Base-by-base conservation (phyloP, 2,329 filamentous ascomycete species). In the Chlorencoelia australis region DNA sequence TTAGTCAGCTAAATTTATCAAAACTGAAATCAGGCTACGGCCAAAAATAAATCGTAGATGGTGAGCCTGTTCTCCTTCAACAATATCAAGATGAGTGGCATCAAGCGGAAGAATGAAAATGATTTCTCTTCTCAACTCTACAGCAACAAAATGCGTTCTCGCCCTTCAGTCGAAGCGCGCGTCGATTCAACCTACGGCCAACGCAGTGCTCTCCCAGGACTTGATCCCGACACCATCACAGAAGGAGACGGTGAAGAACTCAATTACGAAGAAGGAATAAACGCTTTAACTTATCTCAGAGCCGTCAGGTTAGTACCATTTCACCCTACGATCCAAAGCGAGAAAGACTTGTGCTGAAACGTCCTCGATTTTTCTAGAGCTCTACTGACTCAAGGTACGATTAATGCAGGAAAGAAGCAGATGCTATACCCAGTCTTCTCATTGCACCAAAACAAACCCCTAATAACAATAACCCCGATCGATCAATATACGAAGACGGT, bases 101-200 rank as follows among this genome's bases (percentile, higher is more conserved):
- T 29, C 14, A 34, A 43, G 27, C 31, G 37, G 10, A 25, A 25
- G 22, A 25, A 13, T 9, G 22, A 25, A 10, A 25, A 4, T 7
- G 22, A 25, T 4, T 39, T 31, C 5, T 31, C 36, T 14, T 29
- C 36, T 10, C 13, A 31, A n/a, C 24, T 45, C 1, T 45, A 47
- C 35, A 51, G 39, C 33, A 46, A 46, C 19, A 47, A 53, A 39
- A 39, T 39, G n/a, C 40, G 48, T 11, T 33, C 43, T 19, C 39
- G 42, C 13, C 40, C 45, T 24, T 33, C 43, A 9, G 43, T 41
- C 8, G 51, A 55, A 35, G 47, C 47, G 10, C 61, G 60, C 27
- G 57, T 77, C 40, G 71, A 85, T 54, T 69, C 74, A 7, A 71
- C 74, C 2, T 84, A 76, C 57, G 82, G 82, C 26, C 81, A 85